A percentile compares a stretch with the other conserved stretches of the same genome.
phyloP scores from a whole-genome alignment of 371 early-diverging fungal genomes.

The Mortierella sp. region DNA sequence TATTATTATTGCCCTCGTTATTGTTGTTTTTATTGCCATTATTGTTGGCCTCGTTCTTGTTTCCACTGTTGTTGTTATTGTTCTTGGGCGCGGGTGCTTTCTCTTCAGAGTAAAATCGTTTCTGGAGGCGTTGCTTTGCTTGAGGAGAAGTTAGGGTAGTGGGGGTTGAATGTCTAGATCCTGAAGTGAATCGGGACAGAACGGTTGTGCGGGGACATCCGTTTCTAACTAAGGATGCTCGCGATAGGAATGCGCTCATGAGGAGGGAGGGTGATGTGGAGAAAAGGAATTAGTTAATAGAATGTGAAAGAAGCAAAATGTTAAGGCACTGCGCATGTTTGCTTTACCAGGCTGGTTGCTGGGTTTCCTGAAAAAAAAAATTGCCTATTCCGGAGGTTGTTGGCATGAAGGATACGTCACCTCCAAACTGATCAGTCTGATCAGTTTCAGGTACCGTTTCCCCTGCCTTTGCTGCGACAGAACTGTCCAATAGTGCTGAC shows the following conservation, averaged over 20 bases:
- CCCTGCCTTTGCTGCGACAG: too few species aligned
- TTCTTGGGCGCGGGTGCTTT: conserved; percentile 29
- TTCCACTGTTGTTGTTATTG: conserved; percentile 14
- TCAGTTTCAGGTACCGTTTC: too few species aligned
- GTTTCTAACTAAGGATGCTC: conserved; percentile 36
- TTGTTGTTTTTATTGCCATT: conserved; percentile 14
- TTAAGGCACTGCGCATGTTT: not conserved
- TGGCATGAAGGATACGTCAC: too few species aligned
- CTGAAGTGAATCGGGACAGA: conserved; percentile 19
- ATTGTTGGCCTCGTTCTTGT: conserved; percentile 3
- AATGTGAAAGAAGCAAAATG: conserved; percentile 1
- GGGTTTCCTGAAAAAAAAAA: not conserved
- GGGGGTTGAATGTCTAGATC: conserved; percentile 4
- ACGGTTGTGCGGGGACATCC: conserved; percentile 23
- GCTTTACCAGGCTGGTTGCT: not conserved
- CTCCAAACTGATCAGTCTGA: not conserved
- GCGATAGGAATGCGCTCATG: conserved; percentile 39
- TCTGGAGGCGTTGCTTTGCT: conserved; percentile 26
- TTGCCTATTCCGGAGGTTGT: not conserved
- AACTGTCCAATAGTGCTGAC: too few species aligned
- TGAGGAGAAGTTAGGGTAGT: not conserved
- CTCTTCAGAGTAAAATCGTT: conserved; percentile 37
- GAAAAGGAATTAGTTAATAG: not conserved
- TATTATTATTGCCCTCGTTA: conserved; percentile 7
- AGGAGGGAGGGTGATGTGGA: not conserved